phyloP scores from a whole-genome alignment of 352 stramenopile genomes.

The Aphanomyces stellatus region DNA sequence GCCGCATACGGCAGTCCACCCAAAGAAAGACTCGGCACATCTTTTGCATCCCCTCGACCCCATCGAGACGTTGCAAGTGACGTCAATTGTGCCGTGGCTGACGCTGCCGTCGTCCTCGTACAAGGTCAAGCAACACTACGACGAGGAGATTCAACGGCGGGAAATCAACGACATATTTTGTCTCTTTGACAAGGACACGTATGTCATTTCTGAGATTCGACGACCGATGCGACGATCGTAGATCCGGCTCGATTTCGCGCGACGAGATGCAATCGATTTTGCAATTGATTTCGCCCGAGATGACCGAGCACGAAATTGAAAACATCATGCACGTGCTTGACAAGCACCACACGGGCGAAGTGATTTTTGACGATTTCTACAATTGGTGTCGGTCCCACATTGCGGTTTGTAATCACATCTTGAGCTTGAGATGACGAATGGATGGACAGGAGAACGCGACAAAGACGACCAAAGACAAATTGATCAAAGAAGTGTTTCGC shows the following conservation, averaged over 20 bases:
- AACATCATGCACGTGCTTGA: conserved; percentile 48
- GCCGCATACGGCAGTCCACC: no score
- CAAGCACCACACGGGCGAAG: conserved; percentile 26
- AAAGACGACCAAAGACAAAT: conserved; percentile 39
- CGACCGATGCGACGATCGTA: no score
- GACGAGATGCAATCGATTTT: conserved; percentile 52
- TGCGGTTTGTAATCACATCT: background rate
- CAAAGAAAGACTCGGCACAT: background rate
- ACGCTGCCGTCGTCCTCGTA: background rate
- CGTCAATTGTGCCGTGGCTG: no score
- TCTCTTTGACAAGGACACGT: conserved; percentile 46
- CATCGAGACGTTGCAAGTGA: background rate
- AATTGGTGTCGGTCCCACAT: conserved; percentile 60
- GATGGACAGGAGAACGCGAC: background rate
- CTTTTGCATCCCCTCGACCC: background rate
- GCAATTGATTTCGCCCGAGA: conserved; percentile 51
- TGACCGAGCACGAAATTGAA: conserved; percentile 48
- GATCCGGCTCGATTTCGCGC: conserved; percentile 36
- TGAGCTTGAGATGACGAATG: background rate
- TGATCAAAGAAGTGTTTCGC: conserved; percentile 55
- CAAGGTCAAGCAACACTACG: conserved; percentile 34
- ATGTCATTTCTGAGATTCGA: no score
- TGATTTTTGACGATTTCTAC: conserved; percentile 61
- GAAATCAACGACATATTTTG: conserved; percentile 66
- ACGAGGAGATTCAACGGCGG: conserved; percentile 47